Percentiles rank a stretch among this genome's conserved stretches.
These are phyloP conservation scores for Cladosporium sphaerospermum DNA, from an alignment of 2,329 filamentous ascomycete genomes.

Conservation along the genomic window DNA sequence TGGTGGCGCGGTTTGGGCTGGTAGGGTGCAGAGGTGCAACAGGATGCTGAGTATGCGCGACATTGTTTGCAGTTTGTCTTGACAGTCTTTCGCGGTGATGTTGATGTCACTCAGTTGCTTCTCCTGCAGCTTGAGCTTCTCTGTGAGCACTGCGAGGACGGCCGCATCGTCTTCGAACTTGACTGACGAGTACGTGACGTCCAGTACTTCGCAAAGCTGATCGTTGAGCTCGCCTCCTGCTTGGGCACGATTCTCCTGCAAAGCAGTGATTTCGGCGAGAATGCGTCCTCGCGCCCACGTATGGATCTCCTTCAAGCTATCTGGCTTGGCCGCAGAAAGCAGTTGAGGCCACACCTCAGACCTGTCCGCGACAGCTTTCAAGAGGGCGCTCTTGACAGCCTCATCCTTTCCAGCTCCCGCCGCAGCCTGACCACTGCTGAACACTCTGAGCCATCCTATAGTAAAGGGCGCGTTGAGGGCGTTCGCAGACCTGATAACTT, in stretches of 20 bases:
- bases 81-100: background rate
- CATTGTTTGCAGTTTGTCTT: background rate
- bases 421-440: background rate
- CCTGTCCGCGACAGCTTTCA: conserved; percentile 35
- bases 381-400: conserved; percentile 25
- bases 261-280: conserved; percentile 16
- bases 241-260: background rate
- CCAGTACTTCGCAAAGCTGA: conserved; percentile 20
- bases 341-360: conserved; percentile 40
- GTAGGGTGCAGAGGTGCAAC: conserved; percentile 37
- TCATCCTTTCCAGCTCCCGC: conserved; percentile 8
- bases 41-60: conserved; percentile 23
- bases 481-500: conserved; percentile 6
- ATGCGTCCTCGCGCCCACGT: conserved; percentile 30
- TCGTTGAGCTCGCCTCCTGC: background rate
- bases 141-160: conserved; percentile 18
- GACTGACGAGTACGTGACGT: conserved; percentile 20
- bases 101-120: background rate
- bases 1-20: conserved; percentile 23
- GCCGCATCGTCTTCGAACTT: conserved; percentile 14
- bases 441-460: background rate
- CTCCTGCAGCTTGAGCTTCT: conserved; percentile 19
- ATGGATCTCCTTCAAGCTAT: conserved; percentile 22
- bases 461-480: conserved; percentile 7
- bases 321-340: conserved; percentile 31